These are phyloP conservation scores for Exophiala sp. DNA, from an alignment of 2,329 filamentous ascomycete genomes.

Conservation along the genomic window DNA sequence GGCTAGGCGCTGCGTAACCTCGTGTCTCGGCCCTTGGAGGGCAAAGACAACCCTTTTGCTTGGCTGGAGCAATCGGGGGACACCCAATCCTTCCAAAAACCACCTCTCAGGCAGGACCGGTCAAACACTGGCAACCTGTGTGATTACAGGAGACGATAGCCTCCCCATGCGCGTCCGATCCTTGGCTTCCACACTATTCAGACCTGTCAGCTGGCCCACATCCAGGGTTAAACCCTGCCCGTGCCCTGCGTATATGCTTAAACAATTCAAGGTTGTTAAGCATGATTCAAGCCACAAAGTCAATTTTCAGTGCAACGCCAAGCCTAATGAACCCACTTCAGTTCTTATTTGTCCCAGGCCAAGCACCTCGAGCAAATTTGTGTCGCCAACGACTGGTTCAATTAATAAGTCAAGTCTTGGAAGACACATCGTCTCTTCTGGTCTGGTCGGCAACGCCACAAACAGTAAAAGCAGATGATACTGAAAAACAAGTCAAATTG, in stretches of 20 bases:
- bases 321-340: neutral
- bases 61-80: neutral
- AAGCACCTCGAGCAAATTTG: conserved; percentile 1
- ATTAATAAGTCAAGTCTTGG: neutral
- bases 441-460: too few species aligned
- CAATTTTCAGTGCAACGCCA: conserved; percentile 12
- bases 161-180: too few species aligned
- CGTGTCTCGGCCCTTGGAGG: conserved; percentile 10
- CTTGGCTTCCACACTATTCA: too few species aligned
- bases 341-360: neutral
- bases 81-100: neutral
- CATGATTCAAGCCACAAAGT: conserved; percentile 25
- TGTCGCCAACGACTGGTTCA: neutral
- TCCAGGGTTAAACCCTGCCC: neutral
- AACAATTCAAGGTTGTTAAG: conserved; percentile 24
- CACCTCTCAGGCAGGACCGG: too few species aligned
- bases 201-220: neutral
- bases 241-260: conserved; percentile 19
- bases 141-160: too few species aligned
- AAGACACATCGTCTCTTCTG: neutral
- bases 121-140: neutral
- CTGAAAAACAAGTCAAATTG: too few species aligned
- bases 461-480: neutral
- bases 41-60: neutral
- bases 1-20: conserved; percentile 18